These are phyloP conservation scores for Colletotrichum sp. DNA, from an alignment of 2,329 filamentous ascomycete genomes.

Conservation along the genomic window DNA sequence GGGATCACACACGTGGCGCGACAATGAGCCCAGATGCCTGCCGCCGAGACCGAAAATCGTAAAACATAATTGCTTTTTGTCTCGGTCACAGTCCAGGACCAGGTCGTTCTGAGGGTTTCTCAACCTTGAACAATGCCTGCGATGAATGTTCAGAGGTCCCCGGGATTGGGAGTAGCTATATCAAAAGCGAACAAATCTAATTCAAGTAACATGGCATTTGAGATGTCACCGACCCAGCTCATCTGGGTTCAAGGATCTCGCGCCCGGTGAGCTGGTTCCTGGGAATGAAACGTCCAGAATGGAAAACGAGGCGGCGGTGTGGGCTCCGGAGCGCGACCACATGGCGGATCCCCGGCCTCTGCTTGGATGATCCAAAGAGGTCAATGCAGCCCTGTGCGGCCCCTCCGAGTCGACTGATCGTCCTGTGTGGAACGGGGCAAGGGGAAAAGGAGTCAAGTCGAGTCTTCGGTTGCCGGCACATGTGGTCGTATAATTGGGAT, in stretches of 20 bases:
- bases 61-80: not conserved
- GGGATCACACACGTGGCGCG: not conserved
- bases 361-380: conserved; percentile 4
- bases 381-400: conserved; percentile 7
- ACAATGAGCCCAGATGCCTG: not conserved
- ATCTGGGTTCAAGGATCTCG: not conserved
- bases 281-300: not conserved
- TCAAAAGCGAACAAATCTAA: not conserved
- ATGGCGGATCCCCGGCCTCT: conserved; percentile 9
- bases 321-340: not conserved
- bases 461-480: not conserved
- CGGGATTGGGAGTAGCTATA: not conserved
- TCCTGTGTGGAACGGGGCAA: not conserved
- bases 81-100: not conserved
- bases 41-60: not conserved
- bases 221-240: not conserved
- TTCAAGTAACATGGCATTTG: not conserved
- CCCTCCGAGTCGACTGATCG: not conserved
- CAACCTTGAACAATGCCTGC: not conserved
- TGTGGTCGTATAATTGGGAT: conserved; percentile 3
- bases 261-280: not conserved
- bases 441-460: not conserved
- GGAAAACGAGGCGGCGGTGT: not conserved
- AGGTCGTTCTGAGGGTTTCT: not conserved
- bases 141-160: not conserved